Evolutionary conservation across 139 green algal genomes (phyloP), one percentile per base, ranked within the genome.

Genomic region (Chlamydomonas sp.): DNA sequence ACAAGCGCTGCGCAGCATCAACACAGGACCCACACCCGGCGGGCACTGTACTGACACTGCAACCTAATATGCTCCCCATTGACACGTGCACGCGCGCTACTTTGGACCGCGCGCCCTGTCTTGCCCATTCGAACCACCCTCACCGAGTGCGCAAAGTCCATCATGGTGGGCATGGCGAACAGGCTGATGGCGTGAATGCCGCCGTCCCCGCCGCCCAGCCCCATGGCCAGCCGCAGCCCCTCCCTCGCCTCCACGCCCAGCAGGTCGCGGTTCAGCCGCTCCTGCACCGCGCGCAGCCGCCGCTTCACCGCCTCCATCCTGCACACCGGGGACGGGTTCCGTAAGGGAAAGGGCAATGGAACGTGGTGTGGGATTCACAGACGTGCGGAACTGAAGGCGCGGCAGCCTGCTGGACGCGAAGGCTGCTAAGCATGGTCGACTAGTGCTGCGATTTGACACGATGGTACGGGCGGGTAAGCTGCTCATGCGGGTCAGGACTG

Each of bases 191-290:
- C 85, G 6, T 76, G 84, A 59, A 89, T 85, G 66, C 64, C 68
- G n/a, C 77, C 20, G 67, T 90, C 88, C 31, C 31, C 31, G 31
- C 31, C 31, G 64, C 89, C 91, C 79, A 93, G 78, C 17, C 91
- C 91, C 82, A 93, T 85, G 20, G 83, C 78, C 31, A 89, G 79
- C 5, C 79, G 75, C 2, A 90, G 61, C 5, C 86, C 80, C 58
- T 80, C 74, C 0, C 81, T 78, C 12, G 87, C 71, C 75, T 91
- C 89, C 18, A 91, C 73, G 49, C 84, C 74, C 60, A 93, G 90
- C 62, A 93, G 89, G 75, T 92, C 91, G 17, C 14, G 16, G 16
- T 78, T 84, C 9, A 92, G 71, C 0, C 76, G 83, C 18, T 84
- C 62, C 18, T 82, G 86, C 63, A 91, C n/a, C 17, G 10, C 68